These are phyloP conservation scores for Ambrosia trifida DNA, from an alignment of 129 eudicot genomes.

Conservation along the genomic window DNA sequence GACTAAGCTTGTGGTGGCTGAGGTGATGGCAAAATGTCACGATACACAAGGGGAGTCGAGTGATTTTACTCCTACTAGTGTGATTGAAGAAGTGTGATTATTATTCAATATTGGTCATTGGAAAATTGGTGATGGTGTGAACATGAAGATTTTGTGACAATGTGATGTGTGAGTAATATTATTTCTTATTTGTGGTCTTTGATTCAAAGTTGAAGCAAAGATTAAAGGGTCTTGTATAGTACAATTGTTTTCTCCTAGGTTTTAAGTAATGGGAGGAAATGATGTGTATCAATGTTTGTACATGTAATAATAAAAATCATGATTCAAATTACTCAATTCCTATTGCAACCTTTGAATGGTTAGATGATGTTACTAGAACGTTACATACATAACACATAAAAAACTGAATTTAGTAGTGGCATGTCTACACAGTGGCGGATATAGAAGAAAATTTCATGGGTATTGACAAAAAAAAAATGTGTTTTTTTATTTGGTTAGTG, in stretches of 20 bases:
- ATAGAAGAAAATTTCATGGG: too few relatives aligned
- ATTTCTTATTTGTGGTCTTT: not conserved
- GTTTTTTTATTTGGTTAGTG: too few relatives aligned
- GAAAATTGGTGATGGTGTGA: not conserved
- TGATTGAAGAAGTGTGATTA: constrained; percentile 14
- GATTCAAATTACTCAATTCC: too few relatives aligned
- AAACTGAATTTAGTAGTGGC: too few relatives aligned
- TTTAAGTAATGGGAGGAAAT: not conserved
- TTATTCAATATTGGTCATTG: too few relatives aligned
- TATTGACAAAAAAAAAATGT: too few relatives aligned
- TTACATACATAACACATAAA: too few relatives aligned
- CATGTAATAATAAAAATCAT: not conserved
- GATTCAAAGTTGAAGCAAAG: not conserved
- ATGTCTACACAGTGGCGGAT: too few relatives aligned
- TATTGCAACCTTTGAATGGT: too few relatives aligned
- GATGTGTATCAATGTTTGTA: not conserved
- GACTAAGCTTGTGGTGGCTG: constrained; percentile 70
- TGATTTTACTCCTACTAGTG: constrained; percentile 3
- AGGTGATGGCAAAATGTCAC: constrained; percentile 56
- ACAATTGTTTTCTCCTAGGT: not conserved
- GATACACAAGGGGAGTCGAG: constrained; percentile 23
- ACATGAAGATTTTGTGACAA: not conserved
- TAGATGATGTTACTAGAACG: too few relatives aligned
- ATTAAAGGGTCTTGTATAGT: not conserved
- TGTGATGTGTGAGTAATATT: not conserved